Evolutionary conservation across 75 land plant genomes (phyloP).

Genomic region (Sequoia sempervirens): DNA sequence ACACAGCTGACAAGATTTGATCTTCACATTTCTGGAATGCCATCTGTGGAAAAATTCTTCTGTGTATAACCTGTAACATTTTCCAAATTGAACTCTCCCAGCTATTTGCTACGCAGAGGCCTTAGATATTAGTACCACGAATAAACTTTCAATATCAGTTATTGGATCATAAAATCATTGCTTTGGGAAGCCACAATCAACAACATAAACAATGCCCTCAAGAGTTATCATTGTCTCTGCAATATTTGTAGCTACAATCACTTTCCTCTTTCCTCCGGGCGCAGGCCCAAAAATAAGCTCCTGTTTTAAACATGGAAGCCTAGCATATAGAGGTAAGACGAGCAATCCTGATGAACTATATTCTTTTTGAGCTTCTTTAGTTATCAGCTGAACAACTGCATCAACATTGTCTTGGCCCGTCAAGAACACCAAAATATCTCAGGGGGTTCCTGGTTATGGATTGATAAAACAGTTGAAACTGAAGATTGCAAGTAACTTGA

Average conservation of each 20-base stretch:
- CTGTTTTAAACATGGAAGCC: too few species aligned
- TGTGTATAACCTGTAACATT: conserved; percentile 89
- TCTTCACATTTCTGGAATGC: conserved; percentile 93
- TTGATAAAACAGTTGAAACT: conserved; percentile 68
- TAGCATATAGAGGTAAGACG: too few species aligned
- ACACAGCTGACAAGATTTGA: conserved; percentile 82
- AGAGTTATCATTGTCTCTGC: conserved; percentile 94
- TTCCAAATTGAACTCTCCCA: too few species aligned
- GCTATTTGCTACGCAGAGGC: too few species aligned
- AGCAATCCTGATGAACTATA: conserved; percentile 32
- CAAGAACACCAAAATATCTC: conserved; percentile 88
- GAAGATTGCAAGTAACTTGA: conserved; percentile 71
- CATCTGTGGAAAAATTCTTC: conserved; percentile 72
- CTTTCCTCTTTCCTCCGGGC: conserved; percentile 87
- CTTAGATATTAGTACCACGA: too few species aligned
- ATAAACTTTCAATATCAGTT: too few species aligned
- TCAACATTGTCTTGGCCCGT: conserved; percentile 99
- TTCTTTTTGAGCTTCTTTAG: conserved; percentile 47
- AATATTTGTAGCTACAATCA: conserved; percentile 94
- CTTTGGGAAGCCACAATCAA: conserved; percentile 94
- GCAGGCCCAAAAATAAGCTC: conserved; percentile 81
- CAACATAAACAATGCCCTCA: conserved; percentile 95
- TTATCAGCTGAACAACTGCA: conserved; percentile 65
- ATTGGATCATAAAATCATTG: conserved; percentile 93
- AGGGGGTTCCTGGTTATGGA: conserved; percentile 71